Conservation (phyloP, 2,329 filamentous ascomycete genomes). For the Chaetomiaceae sp. region DNA sequence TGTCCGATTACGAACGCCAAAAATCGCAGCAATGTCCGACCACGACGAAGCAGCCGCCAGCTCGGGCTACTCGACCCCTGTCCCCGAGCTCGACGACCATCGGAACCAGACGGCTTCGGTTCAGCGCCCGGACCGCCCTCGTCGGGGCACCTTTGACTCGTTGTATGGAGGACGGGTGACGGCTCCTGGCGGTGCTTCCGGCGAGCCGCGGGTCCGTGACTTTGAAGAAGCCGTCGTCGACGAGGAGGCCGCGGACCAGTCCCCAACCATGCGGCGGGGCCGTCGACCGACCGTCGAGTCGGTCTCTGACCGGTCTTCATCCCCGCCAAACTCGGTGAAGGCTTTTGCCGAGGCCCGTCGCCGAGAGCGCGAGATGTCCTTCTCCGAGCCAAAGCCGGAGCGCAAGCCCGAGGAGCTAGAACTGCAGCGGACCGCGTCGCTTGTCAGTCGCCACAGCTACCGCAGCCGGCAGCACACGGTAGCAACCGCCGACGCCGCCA, state of each 20-base stretch:
- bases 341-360: slow-evolving; percentile 90
- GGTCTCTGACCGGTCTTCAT: slow-evolving; percentile 61
- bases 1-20: slow-evolving; percentile 3
- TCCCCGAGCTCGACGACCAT: slow-evolving; percentile 84
- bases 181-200: slow-evolving; percentile 37
- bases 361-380: slow-evolving; percentile 67
- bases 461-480: slow-evolving; percentile 55
- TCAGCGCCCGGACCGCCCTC: slow-evolving; percentile 55
- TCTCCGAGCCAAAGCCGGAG: slow-evolving; percentile 42
- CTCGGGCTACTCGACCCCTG: slow-evolving; percentile 66
- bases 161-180: slow-evolving; percentile 53
- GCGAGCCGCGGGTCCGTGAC: slow-evolving; percentile 59
- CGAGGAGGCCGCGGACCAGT: slow-evolving; percentile 56
- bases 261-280: slow-evolving; percentile 41
- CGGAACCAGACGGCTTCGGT: slow-evolving; percentile 61
- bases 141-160: slow-evolving; percentile 71
- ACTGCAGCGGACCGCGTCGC: slow-evolving; percentile 67
- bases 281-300: slow-evolving; percentile 57
- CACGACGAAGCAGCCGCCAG: slow-evolving; percentile 56
- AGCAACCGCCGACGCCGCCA: slow-evolving; percentile 56
- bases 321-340: slow-evolving; percentile 94
- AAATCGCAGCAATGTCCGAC: slow-evolving; percentile 56
- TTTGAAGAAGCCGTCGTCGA: slow-evolving; percentile 84
- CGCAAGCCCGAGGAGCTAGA: slow-evolving; percentile 44
- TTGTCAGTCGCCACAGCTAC: slow-evolving; percentile 58